Conservation (phyloP, 352 stramenopile species). For the Phytophthora boehmeriae region DNA sequence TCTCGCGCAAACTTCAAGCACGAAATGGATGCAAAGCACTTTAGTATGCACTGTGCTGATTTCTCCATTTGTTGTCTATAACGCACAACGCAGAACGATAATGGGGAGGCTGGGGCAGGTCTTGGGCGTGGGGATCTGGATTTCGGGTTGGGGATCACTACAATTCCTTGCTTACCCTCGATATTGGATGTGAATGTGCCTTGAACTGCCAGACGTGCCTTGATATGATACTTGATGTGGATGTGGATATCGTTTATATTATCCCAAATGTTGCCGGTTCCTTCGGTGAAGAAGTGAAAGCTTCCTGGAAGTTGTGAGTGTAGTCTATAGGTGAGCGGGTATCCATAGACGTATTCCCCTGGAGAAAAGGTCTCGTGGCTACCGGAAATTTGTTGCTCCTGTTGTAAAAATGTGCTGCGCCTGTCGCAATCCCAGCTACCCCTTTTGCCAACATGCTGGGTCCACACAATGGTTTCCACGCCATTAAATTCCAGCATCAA, state of each 20-base stretch:
- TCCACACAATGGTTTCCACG: constrained; percentile 32
- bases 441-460: constrained; percentile 27
- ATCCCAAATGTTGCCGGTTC: constrained; percentile 26
- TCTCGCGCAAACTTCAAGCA: constrained; percentile 13
- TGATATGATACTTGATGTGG: constrained; percentile 28
- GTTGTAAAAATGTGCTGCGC: constrained; percentile 13
- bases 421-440: constrained; percentile 9
- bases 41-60: background rate
- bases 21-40: constrained; percentile 10
- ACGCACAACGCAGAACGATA: background rate
- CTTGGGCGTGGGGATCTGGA: constrained; percentile 19
- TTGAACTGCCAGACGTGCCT: constrained; percentile 27
- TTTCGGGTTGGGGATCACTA: constrained; percentile 11
- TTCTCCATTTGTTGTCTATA: constrained; percentile 3
- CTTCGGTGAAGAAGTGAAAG: constrained; percentile 24
- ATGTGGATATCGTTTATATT: too few relatives aligned
- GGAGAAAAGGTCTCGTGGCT: constrained; percentile 47
- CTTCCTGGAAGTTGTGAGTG: constrained; percentile 15
- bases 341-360: constrained; percentile 42
- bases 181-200: constrained; percentile 21
- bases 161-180: constrained; percentile 11
- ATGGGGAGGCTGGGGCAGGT: constrained; percentile 23
- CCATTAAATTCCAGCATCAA: constrained; percentile 29
- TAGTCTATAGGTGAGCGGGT: constrained; percentile 33
- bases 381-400: constrained; percentile 43